These are phyloP conservation scores for Forsythia viridissima DNA, from an alignment of 257 asterid species.

Conservation along the genomic window DNA sequence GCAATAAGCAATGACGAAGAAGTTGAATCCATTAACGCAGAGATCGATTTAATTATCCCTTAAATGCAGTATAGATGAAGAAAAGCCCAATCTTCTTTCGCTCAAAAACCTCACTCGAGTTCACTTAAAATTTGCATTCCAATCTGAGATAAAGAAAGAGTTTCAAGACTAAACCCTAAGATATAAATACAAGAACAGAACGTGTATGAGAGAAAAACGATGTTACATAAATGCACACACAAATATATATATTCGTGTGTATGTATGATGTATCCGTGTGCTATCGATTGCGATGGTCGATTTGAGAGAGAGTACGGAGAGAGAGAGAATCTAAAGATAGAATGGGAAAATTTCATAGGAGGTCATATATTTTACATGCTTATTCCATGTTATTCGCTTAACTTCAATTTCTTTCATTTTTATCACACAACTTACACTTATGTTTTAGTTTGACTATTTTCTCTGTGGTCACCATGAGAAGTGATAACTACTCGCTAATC, in stretches of 20 bases:
- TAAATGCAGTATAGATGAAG: slow-evolving; percentile 12
- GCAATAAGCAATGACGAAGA: slow-evolving; percentile 51
- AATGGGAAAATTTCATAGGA: neutral
- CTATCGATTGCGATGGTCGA: slow-evolving; percentile 33
- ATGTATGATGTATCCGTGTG: neutral
- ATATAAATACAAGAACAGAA: slow-evolving; percentile 18
- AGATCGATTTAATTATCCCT: slow-evolving; percentile 40
- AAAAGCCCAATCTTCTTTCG: neutral
- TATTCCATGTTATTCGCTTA: neutral
- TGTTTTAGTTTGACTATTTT: too few relatives aligned
- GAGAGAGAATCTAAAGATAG: slow-evolving; percentile 44
- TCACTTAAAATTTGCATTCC: too few relatives aligned
- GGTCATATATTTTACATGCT: neutral
- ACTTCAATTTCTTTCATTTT: neutral
- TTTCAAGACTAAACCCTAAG: slow-evolving; percentile 59
- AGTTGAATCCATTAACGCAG: slow-evolving; percentile 62
- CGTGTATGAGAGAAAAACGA: slow-evolving; percentile 5
- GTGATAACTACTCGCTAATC: too few relatives aligned
- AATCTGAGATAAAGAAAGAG: too few relatives aligned
- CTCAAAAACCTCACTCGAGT: slow-evolving; percentile 1
- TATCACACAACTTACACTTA: neutral
- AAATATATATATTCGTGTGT: slow-evolving; percentile 2
- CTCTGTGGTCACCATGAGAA: too few relatives aligned
- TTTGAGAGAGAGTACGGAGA: slow-evolving; percentile 28
- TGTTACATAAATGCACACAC: slow-evolving; percentile 13